phyloP scores from a whole-genome alignment of 2,329 filamentous ascomycete species.

The Paracamarosporium sp. region DNA sequence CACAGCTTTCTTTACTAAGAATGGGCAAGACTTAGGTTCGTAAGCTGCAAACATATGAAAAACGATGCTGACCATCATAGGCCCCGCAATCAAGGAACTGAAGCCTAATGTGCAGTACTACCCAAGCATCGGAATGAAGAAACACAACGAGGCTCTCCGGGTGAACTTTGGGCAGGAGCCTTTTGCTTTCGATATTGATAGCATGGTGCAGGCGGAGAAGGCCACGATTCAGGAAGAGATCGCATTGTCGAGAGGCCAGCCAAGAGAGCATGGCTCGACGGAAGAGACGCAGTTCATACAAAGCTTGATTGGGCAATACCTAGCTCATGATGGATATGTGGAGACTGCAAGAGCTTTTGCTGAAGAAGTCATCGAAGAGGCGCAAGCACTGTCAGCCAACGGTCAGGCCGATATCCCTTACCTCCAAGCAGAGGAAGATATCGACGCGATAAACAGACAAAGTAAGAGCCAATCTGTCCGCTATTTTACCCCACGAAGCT shows the following conservation, averaged over 20 bases:
- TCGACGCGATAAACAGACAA: slow-evolving; percentile 86
- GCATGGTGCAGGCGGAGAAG: slow-evolving; percentile 65
- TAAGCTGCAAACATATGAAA: background rate
- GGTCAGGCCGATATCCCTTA: slow-evolving; percentile 56
- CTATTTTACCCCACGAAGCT: slow-evolving; percentile 1
- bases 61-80: slow-evolving; percentile 52
- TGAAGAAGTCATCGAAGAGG: slow-evolving; percentile 77
- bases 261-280: slow-evolving; percentile 45
- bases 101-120: slow-evolving; percentile 67
- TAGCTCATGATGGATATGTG: slow-evolving; percentile 94
- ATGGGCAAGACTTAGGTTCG: slow-evolving; percentile 64
- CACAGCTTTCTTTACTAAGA: slow-evolving; percentile 70
- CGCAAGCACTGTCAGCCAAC: slow-evolving; percentile 70
- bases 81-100: slow-evolving; percentile 73
- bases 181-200: slow-evolving; percentile 91
- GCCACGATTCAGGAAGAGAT: slow-evolving; percentile 43
- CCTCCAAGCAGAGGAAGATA: slow-evolving; percentile 77
- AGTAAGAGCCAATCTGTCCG: slow-evolving; percentile 59
- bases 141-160: slow-evolving; percentile 63
- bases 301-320: slow-evolving; percentile 82
- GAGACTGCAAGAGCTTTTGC: slow-evolving; percentile 91
- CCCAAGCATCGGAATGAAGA: slow-evolving; percentile 72
- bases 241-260: slow-evolving; percentile 22
- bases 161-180: slow-evolving; percentile 72
- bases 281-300: slow-evolving; percentile 82